Evolutionary conservation across 1,284 basidiomycete species (phyloP).

Genomic region (Mycosarcoma mackinlayi): DNA sequence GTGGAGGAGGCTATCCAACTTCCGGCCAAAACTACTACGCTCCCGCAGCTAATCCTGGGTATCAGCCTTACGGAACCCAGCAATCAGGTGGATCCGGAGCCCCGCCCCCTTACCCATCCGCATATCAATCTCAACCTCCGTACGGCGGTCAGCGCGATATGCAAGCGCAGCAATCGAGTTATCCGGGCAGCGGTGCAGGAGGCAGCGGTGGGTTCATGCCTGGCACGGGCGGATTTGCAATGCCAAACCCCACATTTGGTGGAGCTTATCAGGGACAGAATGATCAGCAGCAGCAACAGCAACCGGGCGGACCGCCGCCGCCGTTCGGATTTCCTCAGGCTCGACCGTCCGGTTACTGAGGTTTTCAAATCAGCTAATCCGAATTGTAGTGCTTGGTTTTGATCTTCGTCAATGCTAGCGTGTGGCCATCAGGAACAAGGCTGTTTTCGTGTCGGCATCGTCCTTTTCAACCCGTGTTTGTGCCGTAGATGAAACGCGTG

Average conservation of each 20-base stretch:
- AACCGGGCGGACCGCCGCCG: slow-evolving; percentile 1
- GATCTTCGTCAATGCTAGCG: too few species aligned
- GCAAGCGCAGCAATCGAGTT: slow-evolving; percentile 3
- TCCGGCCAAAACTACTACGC: slow-evolving; percentile 4
- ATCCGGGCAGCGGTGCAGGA: not conserved
- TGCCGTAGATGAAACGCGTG: too few species aligned
- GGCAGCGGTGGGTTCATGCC: slow-evolving; percentile 17
- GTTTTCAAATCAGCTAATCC: too few species aligned
- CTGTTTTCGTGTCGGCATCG: too few species aligned
- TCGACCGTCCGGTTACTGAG: slow-evolving; percentile 18
- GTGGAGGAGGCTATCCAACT: slow-evolving; percentile 16
- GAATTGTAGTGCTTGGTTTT: too few species aligned
- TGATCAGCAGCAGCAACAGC: slow-evolving; percentile 9
- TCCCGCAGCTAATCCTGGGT: slow-evolving; percentile 1
- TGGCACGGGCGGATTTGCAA: slow-evolving; percentile 42
- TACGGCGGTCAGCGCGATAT: slow-evolving; percentile 28
- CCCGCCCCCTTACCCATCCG: slow-evolving; percentile 33
- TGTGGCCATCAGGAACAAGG: too few species aligned
- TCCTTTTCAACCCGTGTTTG: too few species aligned
- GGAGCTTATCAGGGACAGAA: not conserved
- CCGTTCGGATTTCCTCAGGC: slow-evolving; percentile 34
- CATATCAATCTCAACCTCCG: slow-evolving; percentile 12
- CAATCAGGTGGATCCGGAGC: slow-evolving; percentile 1
- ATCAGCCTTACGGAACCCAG: slow-evolving; percentile 19
- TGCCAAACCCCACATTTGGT: slow-evolving; percentile 33